A percentile compares a stretch with the other conserved stretches of the same genome.
Evolutionary conservation across 2,329 filamentous ascomycete genomes (phyloP).

Genomic region (Neospermospora avenae): DNA sequence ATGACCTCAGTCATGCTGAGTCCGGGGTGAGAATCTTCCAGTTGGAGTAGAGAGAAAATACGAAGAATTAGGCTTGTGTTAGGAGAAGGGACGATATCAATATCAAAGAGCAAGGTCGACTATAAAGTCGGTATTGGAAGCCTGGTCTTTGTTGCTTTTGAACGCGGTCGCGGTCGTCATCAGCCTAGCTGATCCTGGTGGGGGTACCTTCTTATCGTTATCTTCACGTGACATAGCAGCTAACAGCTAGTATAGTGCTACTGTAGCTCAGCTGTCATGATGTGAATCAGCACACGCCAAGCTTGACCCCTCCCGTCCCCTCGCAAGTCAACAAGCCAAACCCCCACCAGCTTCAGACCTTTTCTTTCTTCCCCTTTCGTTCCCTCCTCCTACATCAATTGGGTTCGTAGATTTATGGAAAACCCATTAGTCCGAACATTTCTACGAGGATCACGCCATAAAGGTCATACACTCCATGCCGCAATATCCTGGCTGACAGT

Average conservation of each 20-base stretch:
- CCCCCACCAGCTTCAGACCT: background rate
- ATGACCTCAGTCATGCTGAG: conserved; percentile 31
- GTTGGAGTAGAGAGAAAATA: background rate
- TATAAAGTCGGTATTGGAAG: background rate
- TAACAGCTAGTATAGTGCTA: background rate
- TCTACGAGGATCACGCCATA: background rate
- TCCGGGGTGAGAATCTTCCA: background rate
- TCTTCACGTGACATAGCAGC: background rate
- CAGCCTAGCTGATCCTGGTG: too few species aligned
- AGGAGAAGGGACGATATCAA: too few species aligned
- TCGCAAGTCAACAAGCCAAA: background rate
- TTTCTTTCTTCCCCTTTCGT: background rate
- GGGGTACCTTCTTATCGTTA: background rate
- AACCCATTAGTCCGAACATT: background rate
- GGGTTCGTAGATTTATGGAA: background rate
- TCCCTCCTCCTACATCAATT: background rate
- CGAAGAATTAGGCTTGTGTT: background rate
- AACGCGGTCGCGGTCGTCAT: background rate
- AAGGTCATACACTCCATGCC: background rate
- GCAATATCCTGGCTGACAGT: background rate
- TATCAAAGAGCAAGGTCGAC: too few species aligned
- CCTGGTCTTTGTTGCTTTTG: background rate
- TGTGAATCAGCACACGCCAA: background rate
- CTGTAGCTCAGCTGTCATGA: background rate
- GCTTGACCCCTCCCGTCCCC: background rate